Conservation (phyloP, 805 yeast genomes). For the Lachancea mirantina region DNA sequence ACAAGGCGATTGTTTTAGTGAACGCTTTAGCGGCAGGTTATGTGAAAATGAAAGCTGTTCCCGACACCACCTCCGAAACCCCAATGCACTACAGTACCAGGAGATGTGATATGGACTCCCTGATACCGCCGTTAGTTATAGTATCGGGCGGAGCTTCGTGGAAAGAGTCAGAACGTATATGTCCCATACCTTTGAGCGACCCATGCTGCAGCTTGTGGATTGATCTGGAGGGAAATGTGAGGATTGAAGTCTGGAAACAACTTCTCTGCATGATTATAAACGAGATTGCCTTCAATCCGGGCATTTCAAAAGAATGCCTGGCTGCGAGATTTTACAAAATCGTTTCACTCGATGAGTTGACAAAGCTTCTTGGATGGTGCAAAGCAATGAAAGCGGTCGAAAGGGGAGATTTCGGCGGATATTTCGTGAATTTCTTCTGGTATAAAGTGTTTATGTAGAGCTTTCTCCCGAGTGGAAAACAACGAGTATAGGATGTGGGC, state of each 20-base stretch:
- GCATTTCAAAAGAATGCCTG: conserved; percentile 33
- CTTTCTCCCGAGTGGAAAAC: too few species aligned
- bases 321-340: conserved; percentile 20
- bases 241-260: conserved; percentile 52
- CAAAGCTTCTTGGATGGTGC: conserved; percentile 41
- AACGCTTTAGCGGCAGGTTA: conserved; percentile 42
- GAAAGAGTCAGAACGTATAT: conserved; percentile 6
- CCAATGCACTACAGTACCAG: conserved; percentile 69
- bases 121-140: conserved; percentile 61
- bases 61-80: conserved; percentile 42
- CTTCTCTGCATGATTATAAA: conserved; percentile 42
- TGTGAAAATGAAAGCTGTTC: conserved; percentile 45
- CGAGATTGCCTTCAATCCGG: conserved; percentile 48
- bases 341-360: conserved; percentile 35
- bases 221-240: conserved; percentile 54
- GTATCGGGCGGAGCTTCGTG: conserved; percentile 9
- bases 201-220: conserved; percentile 71
- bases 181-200: conserved; percentile 48
- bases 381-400: conserved; percentile 24
- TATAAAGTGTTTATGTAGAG: too few species aligned
- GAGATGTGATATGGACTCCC: conserved; percentile 53
- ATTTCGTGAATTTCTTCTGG: conserved; percentile 20
- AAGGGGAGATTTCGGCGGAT: conserved; percentile 18
- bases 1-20: conserved; percentile 55
- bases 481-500: too few species aligned